Conservation (phyloP, 495 filamentous ascomycete species). For the Penicillium crystallinum region DNA sequence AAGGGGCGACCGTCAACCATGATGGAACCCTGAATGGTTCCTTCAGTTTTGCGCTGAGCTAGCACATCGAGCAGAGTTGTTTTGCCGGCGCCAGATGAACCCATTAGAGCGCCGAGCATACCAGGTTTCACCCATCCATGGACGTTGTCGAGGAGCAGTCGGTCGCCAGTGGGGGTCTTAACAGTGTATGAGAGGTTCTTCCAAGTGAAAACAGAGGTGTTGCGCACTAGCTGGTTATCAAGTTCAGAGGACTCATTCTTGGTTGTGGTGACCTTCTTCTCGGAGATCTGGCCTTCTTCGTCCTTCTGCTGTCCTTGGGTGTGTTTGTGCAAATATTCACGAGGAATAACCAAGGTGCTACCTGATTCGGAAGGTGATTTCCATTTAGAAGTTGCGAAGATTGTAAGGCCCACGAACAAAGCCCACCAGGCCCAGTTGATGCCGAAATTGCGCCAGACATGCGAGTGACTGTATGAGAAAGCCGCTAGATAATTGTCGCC, state of each 20-base stretch:
- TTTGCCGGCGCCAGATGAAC: conserved; percentile 57
- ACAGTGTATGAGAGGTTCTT: conserved; percentile 53
- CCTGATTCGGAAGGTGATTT: conserved; percentile 27
- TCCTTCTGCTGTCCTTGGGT: conserved; percentile 17
- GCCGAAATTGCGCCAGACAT: conserved; percentile 46
- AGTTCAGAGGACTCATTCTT: conserved; percentile 1
- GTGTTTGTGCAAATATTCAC: conserved; percentile 27
- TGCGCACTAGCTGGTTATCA: conserved; percentile 32
- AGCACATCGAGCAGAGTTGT: conserved; percentile 53
- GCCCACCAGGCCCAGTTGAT: conserved; percentile 44
- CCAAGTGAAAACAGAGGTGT: conserved; percentile 57
- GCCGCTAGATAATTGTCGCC: conserved; percentile 47
- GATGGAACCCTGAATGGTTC: conserved; percentile 79
- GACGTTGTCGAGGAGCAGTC: conserved; percentile 64
- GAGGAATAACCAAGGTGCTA: conserved; percentile 35
- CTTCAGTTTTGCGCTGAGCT: conserved; percentile 71
- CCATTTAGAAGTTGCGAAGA: conserved; percentile 35
- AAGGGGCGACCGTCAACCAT: conserved; percentile 73
- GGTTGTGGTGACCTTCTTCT: conserved; percentile 15
- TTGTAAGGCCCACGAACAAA: conserved; percentile 34
- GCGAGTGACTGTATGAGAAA: conserved; percentile 43
- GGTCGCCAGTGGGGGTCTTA: conserved; percentile 35
- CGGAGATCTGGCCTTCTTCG: conserved; percentile 28
- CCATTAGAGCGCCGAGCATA: conserved; percentile 66
- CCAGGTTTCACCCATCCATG: conserved; percentile 91